These are phyloP conservation scores for Trichophyton schoenleinii DNA, from an alignment of 2,329 filamentous ascomycete species.

Conservation along the genomic window DNA sequence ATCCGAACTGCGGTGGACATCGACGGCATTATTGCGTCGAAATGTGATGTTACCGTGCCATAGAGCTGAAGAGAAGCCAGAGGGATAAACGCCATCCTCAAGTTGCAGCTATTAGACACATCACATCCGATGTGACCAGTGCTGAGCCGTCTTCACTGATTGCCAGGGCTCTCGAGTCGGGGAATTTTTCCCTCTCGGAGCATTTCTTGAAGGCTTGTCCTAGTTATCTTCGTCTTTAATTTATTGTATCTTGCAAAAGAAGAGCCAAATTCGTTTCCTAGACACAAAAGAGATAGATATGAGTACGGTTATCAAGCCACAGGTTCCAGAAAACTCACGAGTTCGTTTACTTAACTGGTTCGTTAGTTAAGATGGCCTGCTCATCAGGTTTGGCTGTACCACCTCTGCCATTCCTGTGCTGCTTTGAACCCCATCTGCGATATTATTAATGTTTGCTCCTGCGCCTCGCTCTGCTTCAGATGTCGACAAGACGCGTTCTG, in stretches of 20 bases:
- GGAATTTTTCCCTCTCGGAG: background rate
- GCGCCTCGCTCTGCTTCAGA: background rate
- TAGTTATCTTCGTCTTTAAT: background rate
- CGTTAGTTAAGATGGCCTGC: background rate
- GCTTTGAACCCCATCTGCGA: background rate
- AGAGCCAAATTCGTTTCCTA: background rate
- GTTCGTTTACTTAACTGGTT: background rate
- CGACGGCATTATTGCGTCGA: background rate
- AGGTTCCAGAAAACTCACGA: background rate
- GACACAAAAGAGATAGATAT: background rate
- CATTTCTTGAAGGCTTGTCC: background rate
- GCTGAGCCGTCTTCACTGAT: background rate
- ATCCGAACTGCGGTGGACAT: background rate
- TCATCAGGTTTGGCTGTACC: background rate
- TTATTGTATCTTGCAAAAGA: background rate
- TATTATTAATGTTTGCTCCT: conserved; percentile 2
- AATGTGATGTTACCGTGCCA: background rate
- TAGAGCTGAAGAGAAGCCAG: background rate
- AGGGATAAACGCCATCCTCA: background rate
- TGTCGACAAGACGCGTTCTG: background rate
- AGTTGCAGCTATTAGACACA: background rate
- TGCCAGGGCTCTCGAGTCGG: background rate
- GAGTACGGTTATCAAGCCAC: background rate
- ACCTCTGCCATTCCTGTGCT: background rate
- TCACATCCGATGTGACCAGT: background rate